Evolutionary conservation across 164 flowering plant genomes (phyloP).

Genomic region (Berberis vulgaris): DNA sequence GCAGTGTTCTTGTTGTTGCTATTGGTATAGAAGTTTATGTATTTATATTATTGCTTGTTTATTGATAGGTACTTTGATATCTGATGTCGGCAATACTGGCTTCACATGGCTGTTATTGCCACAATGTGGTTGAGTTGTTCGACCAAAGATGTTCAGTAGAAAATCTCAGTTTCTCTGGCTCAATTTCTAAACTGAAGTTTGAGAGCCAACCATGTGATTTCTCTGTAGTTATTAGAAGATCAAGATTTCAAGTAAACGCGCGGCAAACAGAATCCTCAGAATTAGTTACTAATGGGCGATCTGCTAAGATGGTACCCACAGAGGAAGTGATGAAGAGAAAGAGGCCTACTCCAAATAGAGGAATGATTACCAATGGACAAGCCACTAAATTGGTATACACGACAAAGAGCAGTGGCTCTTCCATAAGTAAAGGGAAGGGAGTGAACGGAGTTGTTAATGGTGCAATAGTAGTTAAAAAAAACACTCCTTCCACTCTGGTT

Average conservation of each 20-base stretch:
- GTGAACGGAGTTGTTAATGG: conserved; percentile 41
- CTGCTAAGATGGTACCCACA: conserved; percentile 47
- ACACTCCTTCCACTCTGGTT: conserved; percentile 19
- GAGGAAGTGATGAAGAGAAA: conserved; percentile 26
- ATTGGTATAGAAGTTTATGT: no score
- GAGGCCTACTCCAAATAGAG: conserved; percentile 10
- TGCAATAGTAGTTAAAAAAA: conserved; percentile 28
- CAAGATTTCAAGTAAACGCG: conserved; percentile 27
- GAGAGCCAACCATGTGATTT: conserved; percentile 11
- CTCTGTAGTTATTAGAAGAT: conserved; percentile 7
- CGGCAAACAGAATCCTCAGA: conserved; percentile 36
- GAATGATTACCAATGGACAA: conserved; percentile 28
- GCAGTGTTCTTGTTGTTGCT: no score
- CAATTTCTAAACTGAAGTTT: conserved; percentile 15
- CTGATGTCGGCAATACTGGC: conserved; percentile 65
- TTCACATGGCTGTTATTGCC: conserved; percentile 51
- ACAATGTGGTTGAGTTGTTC: conserved; percentile 13
- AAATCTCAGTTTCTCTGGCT: conserved; percentile 41
- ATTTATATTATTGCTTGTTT: no score
- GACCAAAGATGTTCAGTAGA: conserved; percentile 21
- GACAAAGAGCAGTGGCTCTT: conserved; percentile 25
- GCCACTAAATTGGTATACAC: conserved; percentile 60
- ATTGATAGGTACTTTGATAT: conserved; percentile 5
- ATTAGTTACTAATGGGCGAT: conserved; percentile 30
- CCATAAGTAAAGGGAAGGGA: conserved; percentile 17